Base-by-base conservation (phyloP, 202 grass and related monocot species). In the Zizania palustris region DNA sequence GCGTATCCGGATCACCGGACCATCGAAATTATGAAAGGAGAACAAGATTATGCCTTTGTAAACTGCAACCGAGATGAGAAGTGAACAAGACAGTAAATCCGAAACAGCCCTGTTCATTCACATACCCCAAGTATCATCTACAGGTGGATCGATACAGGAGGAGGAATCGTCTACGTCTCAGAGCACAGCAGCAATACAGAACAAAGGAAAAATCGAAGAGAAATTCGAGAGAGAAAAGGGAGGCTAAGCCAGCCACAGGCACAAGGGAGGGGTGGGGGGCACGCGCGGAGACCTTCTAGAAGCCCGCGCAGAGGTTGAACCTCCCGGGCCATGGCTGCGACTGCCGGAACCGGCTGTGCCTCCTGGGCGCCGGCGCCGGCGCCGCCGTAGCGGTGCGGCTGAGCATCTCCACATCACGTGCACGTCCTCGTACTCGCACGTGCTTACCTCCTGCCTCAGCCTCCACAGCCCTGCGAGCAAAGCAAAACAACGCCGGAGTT, bases 351-450 rank as follows among this genome's bases (percentile, higher is more conserved):
- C 83, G 67, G 75, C 86, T 76, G 77, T 48, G 71, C 69, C 69
- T 41, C 76, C 82, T 63, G 38, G 79, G 48, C 19, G 75, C 38
- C 7, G 80, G 19, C 70, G 72, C 22, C 5, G 81, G 45, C 38
- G 76, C 65, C 11, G 73, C 7, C 61, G 78, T 16, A 11, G 78
- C 80, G 28, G 82, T 85, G 50, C 84, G 84, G 80, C 93, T 92
- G 56, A 98, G 96, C 89, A 98, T 90, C 78, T 95, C 91, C 96
- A 95, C 96, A 98, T 95, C 78, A 98, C 96, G 40, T 71, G 96
- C 80, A 98, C 96, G 80, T 98, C 96, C 77, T 95, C 96, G 83
- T 98, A 98, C 80, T 95, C 96, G 85, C 96, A 98, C 83, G 96
- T 92, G 87, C 89, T 94, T 80, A 98, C 91, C 85, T 98, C 96